These are phyloP conservation scores for Glycine tomentella DNA, from an alignment of 306 rosid genomes.

Conservation along the genomic window DNA sequence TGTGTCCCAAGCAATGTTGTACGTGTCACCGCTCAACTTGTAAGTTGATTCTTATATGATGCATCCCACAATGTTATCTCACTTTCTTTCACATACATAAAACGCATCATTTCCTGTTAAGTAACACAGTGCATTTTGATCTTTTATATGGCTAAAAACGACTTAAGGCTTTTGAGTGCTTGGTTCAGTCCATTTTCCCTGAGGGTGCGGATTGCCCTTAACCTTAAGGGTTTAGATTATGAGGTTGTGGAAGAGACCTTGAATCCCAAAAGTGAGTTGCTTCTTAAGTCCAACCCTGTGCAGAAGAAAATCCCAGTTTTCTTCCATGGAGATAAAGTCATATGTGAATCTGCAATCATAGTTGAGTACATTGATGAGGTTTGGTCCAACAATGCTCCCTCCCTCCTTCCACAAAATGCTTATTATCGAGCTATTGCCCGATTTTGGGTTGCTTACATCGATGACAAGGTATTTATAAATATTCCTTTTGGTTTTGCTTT, in stretches of 20 bases:
- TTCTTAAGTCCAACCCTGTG: conserved; percentile 67
- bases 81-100: background rate
- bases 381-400: conserved; percentile 54
- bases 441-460: conserved; percentile 63
- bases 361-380: conserved; percentile 65
- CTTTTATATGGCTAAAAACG: conserved; percentile 45
- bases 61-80: background rate
- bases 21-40: too few relatives aligned
- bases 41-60: too few relatives aligned
- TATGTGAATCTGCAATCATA: conserved; percentile 65
- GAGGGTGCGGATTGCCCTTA: conserved; percentile 57
- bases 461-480: conserved; percentile 57
- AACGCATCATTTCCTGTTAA: too few relatives aligned
- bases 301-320: conserved; percentile 73
- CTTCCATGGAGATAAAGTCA: conserved; percentile 52
- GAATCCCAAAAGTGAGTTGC: conserved; percentile 56
- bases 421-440: conserved; percentile 60
- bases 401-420: conserved; percentile 61
- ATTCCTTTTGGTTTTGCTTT: background rate
- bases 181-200: conserved; percentile 58
- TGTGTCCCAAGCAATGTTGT: too few relatives aligned
- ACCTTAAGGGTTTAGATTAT: conserved; percentile 55
- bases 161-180: conserved; percentile 51
- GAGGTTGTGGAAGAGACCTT: conserved; percentile 53
- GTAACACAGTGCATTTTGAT: too few relatives aligned